Evolutionary conservation across 768 basidiomycete genomes (phyloP), one percentile per base, ranked within the genome.

Genomic region (Suillus paluster): DNA sequence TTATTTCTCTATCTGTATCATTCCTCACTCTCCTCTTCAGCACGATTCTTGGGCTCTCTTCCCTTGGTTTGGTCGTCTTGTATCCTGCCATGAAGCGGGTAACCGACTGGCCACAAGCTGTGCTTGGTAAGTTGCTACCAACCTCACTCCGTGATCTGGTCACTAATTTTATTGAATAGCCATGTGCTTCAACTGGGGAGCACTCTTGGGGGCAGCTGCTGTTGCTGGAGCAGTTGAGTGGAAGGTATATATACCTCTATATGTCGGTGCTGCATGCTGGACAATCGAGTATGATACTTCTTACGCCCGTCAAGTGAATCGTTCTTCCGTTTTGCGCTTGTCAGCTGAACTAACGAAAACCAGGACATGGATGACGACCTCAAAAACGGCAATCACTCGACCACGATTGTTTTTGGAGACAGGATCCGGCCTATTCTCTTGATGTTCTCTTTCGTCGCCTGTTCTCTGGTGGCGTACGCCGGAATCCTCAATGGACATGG

Each of bases 51-150:
- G 52, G 52, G 5, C 12, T 53, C 3, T 53, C 52, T 21, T 53
- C 33, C 34, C n/a, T 53, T 1, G 7, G 7, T 15, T 52, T 38
- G 21, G 38, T 11, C 15, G 66, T 58, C 4, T 50, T 73, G 5
- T 73, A 73, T 54, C 72, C 72, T 8, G 44, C 68, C 33, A 67
- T 71, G 70, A 73, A 73, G 61, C 65, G 72, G 1, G 58, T 65
- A 38, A 73, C 70, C 0, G 63, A 65, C 45, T 72, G 70, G 70
- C 72, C 72, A 14, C 72, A 73, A 58, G 70, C 65, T 33, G 68
- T 72, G 71, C 64, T 73, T 25, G 72, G 71, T 71, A 55, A 12
- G 65, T 25, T 33, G 10, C 69, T 59, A 68, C 48, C 12, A n/a
- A 23, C 14, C 12, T 34, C 8, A n/a, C 30, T 30, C 30, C 30